A percentile compares a stretch with the other conserved stretches of the same genome.
phyloP scores from a whole-genome alignment of 352 stramenopile genomes.

The Saprolegnia parasitica region DNA sequence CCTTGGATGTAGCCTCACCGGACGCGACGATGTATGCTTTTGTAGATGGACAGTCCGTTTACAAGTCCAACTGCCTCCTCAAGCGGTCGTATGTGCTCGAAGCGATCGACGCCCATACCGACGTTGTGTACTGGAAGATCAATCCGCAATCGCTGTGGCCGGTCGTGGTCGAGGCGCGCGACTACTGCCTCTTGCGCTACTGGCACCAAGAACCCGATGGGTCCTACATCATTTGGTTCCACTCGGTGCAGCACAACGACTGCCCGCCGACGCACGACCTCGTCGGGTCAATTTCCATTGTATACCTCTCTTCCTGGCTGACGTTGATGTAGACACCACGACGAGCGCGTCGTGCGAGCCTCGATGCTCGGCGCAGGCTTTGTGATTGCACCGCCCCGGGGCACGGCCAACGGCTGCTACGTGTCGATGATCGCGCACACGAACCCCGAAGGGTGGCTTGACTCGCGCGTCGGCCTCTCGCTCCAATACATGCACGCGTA shows the following conservation, averaged over 20 bases:
- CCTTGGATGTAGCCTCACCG: neutral
- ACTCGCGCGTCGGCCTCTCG: constrained; percentile 46
- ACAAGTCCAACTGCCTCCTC: constrained; percentile 72
- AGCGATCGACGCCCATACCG: constrained; percentile 58
- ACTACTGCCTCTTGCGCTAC: constrained; percentile 72
- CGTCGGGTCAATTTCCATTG: neutral
- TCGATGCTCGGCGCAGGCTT: constrained; percentile 73
- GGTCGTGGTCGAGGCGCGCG: constrained; percentile 54
- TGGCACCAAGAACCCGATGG: constrained; percentile 77
- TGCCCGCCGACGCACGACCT: constrained; percentile 35
- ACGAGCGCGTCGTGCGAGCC: constrained; percentile 32
- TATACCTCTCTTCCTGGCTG: neutral
- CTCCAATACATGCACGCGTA: constrained; percentile 79
- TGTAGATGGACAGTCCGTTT: constrained; percentile 70
- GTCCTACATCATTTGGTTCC: constrained; percentile 82
- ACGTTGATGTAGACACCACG: constrained; percentile 1
- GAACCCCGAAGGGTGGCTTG: constrained; percentile 77
- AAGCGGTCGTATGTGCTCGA: constrained; percentile 54
- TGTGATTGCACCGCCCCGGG: constrained; percentile 44
- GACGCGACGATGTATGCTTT: constrained; percentile 24
- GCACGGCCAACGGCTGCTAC: constrained; percentile 68
- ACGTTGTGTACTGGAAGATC: constrained; percentile 76
- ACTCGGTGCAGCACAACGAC: constrained; percentile 66
- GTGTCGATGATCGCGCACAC: constrained; percentile 76
- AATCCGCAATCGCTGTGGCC: constrained; percentile 68